phyloP scores from a whole-genome alignment of 306 rosid genomes.

The Quercus glauca region DNA sequence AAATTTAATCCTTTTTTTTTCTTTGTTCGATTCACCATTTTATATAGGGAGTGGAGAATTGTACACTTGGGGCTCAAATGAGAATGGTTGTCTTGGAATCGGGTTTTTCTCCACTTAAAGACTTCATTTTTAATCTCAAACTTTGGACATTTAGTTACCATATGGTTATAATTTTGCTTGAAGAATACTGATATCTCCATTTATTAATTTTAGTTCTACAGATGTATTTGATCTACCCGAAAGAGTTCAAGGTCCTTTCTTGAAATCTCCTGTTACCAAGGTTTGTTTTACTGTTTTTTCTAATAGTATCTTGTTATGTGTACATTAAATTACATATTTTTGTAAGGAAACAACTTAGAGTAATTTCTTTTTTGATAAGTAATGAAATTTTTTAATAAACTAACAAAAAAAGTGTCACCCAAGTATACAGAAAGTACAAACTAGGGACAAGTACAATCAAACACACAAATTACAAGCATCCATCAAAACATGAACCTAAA shows the following conservation, averaged over 20 bases:
- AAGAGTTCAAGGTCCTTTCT: conserved; percentile 78
- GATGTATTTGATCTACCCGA: conserved; percentile 70
- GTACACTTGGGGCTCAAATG: conserved; percentile 98
- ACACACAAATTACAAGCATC: too few relatives aligned
- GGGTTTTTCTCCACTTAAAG: conserved; percentile 50
- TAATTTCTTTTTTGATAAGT: too few relatives aligned
- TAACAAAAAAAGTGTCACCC: too few relatives aligned
- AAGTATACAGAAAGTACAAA: too few relatives aligned
- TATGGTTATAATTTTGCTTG: neutral
- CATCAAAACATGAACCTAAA: too few relatives aligned
- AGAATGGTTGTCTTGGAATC: conserved; percentile 94
- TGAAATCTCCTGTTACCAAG: conserved; percentile 65
- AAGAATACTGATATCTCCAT: conserved; percentile 11
- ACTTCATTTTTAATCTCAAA: neutral
- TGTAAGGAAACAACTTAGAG: neutral
- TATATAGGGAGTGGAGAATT: conserved; percentile 66
- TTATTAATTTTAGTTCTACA: conserved; percentile 42
- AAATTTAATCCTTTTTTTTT: conserved; percentile 12
- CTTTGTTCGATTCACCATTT: conserved; percentile 18
- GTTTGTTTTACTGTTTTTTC: conserved; percentile 30
- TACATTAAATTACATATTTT: neutral
- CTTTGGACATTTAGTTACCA: conserved; percentile 1
- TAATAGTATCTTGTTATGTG: conserved; percentile 5
- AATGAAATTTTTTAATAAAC: too few relatives aligned
- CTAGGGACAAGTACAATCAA: too few relatives aligned